Evolutionary conservation across 73 alveolate species (phyloP), one percentile per base, ranked within the genome.

Genomic region (Uronychia setigera): DNA sequence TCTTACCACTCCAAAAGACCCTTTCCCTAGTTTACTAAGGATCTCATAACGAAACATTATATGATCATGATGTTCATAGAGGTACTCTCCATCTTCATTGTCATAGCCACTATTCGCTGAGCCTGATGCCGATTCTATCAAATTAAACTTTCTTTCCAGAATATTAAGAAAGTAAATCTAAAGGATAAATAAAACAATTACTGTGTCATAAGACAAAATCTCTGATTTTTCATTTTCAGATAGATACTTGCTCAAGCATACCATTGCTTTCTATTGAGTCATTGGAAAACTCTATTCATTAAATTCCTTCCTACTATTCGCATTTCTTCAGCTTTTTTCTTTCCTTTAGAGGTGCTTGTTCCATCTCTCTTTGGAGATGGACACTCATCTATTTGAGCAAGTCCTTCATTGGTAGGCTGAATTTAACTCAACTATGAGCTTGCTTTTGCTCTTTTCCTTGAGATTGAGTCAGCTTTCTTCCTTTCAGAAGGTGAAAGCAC

Each of bases 1-100:
- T n/a, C 90, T 67, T 0, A 96, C 97, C 80, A 90, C 95, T 11
- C 99, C 99, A 76, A 92, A 95, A 1, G 99, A 90, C 0, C 99
- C 99, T 78, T 95, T 91, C 0, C 99, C 99, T 19, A 95, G 86
- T 58, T 80, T 27, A 32, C 77, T 88, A 27, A 93, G 76, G 35
- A 95, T 86, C 84, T 95, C 93, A 90, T 91, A 95, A 76, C 99
- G 77, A 78, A 91, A 95, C 77, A 88, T 88, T 58, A 95, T 75
- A 80, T 95, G 98, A 81, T 91, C 94, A 77, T 95, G 96, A 74
- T 88, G 91, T 34, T 60, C 58, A 32, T 93, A 75, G 83, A 84
- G 79, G 82, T 95, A 95, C 84, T 95, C 87, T 34, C 97, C 97
- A 30, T 93, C 96, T 77, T 81, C 87, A 79, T 95, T 97, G 83